phyloP scores from a whole-genome alignment of 1,284 basidiomycete species.

The Moesziomyces aphidis region DNA sequence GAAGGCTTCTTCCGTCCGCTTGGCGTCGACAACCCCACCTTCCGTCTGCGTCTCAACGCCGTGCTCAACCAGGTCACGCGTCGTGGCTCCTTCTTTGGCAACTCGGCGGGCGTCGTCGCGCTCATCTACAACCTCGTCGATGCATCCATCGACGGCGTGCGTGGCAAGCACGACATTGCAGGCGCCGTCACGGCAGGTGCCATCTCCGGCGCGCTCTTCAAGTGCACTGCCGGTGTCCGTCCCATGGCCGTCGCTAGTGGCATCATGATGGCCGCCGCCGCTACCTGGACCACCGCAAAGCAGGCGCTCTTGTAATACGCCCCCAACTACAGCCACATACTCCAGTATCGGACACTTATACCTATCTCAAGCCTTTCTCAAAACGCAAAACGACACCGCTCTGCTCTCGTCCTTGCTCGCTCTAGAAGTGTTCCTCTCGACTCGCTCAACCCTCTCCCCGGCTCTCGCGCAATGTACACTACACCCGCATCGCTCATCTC shows the following conservation, averaged over 20 bases:
- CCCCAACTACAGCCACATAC: neutral
- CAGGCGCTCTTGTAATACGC: slow-evolving; percentile 31
- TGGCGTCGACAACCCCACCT: slow-evolving; percentile 71
- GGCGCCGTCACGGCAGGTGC: slow-evolving; percentile 94
- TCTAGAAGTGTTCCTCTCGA: neutral
- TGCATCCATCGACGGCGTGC: slow-evolving; percentile 86
- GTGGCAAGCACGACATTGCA: slow-evolving; percentile 90
- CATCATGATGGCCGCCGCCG: slow-evolving; percentile 87
- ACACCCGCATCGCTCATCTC: slow-evolving; percentile 14
- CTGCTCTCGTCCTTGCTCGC: slow-evolving; percentile 18
- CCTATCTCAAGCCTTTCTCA: neutral
- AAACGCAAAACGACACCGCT: slow-evolving; percentile 24
- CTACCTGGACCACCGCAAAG: slow-evolving; percentile 78
- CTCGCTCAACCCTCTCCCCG: slow-evolving; percentile 1
- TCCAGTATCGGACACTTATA: slow-evolving; percentile 1
- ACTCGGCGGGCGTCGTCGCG: slow-evolving; percentile 96
- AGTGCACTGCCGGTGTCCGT: slow-evolving; percentile 91
- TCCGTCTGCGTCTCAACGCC: slow-evolving; percentile 93
- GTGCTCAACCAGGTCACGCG: slow-evolving; percentile 95
- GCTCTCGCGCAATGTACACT: slow-evolving; percentile 35
- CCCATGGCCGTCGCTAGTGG: slow-evolving; percentile 88
- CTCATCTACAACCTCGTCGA: slow-evolving; percentile 97
- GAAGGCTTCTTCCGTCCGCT: slow-evolving; percentile 88
- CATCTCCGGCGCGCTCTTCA: slow-evolving; percentile 90
- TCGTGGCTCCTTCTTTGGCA: slow-evolving; percentile 96